A percentile compares a stretch with the other conserved stretches of the same genome.
These are phyloP conservation scores for Eucalyptus leucophloia DNA, from an alignment of 345 rosid species.

Conservation along the genomic window DNA sequence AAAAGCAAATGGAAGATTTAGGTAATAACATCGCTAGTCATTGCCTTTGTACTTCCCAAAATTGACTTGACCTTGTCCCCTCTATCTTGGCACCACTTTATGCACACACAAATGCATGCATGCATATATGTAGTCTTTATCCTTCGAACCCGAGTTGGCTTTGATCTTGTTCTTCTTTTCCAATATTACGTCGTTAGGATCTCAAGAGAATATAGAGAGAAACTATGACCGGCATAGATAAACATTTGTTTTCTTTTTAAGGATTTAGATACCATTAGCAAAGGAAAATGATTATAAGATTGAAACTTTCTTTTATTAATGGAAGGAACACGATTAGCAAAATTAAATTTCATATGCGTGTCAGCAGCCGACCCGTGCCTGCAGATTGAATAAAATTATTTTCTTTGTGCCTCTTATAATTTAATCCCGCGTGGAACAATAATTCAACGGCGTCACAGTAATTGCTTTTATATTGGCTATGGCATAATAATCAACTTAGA, in stretches of 20 bases:
- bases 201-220: neutral
- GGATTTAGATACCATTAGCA: neutral
- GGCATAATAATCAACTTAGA: neutral
- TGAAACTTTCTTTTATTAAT: neutral
- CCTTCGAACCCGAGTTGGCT: neutral
- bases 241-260: neutral
- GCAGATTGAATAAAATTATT: neutral
- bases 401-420: neutral
- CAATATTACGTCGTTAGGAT: neutral
- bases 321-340: neutral
- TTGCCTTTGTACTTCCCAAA: neutral
- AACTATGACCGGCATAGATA: neutral
- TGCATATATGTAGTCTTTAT: neutral
- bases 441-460: neutral
- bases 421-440: neutral
- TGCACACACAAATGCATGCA: too few relatives aligned
- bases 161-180: neutral
- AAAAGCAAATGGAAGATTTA: too few relatives aligned
- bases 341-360: neutral
- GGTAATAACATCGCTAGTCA: neutral
- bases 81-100: neutral
- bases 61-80: neutral
- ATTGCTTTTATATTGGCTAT: neutral
- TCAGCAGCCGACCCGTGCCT: fast-evolving
- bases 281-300: neutral